These are phyloP conservation scores for Phytophthora pistaciae DNA, from an alignment of 352 stramenopile genomes.

Conservation along the genomic window DNA sequence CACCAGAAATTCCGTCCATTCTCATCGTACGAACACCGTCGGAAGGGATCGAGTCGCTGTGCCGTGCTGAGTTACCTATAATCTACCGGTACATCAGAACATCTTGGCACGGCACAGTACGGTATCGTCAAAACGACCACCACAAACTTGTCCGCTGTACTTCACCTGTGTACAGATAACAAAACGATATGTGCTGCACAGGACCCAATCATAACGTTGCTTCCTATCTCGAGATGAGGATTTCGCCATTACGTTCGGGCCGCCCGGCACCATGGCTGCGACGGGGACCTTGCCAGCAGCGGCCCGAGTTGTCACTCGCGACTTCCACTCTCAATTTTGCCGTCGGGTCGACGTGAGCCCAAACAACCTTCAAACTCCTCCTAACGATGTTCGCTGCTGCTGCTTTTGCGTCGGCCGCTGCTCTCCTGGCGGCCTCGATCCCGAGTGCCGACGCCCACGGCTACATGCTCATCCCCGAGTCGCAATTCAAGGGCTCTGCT, in stretches of 20 bases:
- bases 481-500: constrained; percentile 26
- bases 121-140: not conserved
- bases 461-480: constrained; percentile 34
- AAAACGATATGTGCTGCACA: too few relatives aligned
- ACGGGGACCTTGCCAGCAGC: not conserved
- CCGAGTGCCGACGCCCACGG: constrained; percentile 25
- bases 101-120: not conserved
- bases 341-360: not conserved
- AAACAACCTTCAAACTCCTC: not conserved
- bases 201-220: too few relatives aligned
- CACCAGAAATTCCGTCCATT: not conserved
- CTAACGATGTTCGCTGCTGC: constrained; percentile 16
- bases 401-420: constrained; percentile 15
- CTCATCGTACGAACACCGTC: not conserved
- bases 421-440: constrained; percentile 15
- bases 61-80: not conserved
- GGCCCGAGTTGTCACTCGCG: not conserved
- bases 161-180: too few relatives aligned
- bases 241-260: constrained; percentile 1
- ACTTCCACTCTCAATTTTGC: constrained; percentile 1
- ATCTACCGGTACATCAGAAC: too few relatives aligned
- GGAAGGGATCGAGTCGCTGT: not conserved
- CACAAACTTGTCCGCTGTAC: not conserved
- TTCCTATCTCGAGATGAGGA: not conserved
- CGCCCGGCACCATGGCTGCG: not conserved